These are phyloP conservation scores for Umbelopsis sp. DNA, from an alignment of 192 early-diverging fungal species.

Conservation along the genomic window DNA sequence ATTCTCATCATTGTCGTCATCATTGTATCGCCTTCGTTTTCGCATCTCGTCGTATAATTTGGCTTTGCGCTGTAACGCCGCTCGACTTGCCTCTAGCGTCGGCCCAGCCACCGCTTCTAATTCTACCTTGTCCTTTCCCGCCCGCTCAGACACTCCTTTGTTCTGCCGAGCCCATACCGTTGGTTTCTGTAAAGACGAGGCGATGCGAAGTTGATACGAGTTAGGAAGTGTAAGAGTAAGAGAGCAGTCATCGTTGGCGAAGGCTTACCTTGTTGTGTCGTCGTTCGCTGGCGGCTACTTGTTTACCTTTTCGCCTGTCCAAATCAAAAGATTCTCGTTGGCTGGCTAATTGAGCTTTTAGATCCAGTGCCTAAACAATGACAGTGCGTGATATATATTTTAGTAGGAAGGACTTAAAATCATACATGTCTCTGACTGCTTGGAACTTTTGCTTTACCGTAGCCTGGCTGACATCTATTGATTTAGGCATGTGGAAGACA, in stretches of 20 bases:
- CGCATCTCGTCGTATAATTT: conserved; percentile 55
- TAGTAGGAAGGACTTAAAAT: no score
- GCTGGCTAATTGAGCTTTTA: not conserved
- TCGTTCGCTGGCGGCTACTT: conserved; percentile 5
- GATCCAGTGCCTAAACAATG: not conserved
- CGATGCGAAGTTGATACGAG: no score
- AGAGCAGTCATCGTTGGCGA: not conserved
- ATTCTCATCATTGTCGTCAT: conserved; percentile 47
- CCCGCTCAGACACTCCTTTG: conserved; percentile 47
- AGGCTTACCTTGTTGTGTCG: not conserved
- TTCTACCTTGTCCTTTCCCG: conserved; percentile 31
- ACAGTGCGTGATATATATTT: not conserved
- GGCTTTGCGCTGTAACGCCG: conserved; percentile 63
- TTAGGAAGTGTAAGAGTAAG: not conserved
- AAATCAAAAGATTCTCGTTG: conserved; percentile 14
- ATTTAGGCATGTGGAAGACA: not conserved
- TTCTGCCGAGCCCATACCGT: conserved; percentile 56
- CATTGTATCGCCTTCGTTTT: conserved; percentile 3
- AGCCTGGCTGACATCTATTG: conserved; percentile 4
- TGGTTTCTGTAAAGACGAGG: conserved; percentile 37
- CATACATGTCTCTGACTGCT: not conserved
- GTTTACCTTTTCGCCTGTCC: conserved; percentile 8
- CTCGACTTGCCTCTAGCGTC: conserved; percentile 41
- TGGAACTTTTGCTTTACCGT: not conserved
- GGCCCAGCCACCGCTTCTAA: conserved; percentile 29